phyloP scores from a whole-genome alignment of 2,329 filamentous ascomycete species.

The Pseudogymnoascus sp. region DNA sequence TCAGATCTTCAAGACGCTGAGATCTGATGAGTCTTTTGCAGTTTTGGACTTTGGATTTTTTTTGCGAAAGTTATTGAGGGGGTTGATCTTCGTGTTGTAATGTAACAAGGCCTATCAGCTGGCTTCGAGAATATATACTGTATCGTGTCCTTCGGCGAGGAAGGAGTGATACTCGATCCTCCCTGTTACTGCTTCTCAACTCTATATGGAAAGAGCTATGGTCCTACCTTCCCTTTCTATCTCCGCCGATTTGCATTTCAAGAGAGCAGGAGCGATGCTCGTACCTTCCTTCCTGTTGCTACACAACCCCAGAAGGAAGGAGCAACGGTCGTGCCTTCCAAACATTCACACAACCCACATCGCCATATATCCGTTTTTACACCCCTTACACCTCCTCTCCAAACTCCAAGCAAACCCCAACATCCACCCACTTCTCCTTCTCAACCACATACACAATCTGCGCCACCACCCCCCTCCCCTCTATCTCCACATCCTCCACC shows the following conservation, averaged over 20 bases:
- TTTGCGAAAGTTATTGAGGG: background rate
- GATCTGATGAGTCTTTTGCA: background rate
- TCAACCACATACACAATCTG: slow-evolving; percentile 19
- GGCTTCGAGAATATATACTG: background rate
- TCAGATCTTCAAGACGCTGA: background rate
- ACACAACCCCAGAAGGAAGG: background rate
- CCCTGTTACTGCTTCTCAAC: background rate
- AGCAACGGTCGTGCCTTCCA: background rate
- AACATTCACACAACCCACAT: background rate
- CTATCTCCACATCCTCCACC: slow-evolving; percentile 17
- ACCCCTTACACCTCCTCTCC: slow-evolving; percentile 27
- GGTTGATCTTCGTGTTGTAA: background rate
- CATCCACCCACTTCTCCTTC: slow-evolving; percentile 24
- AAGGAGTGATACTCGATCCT: background rate
- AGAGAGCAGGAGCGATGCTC: background rate
- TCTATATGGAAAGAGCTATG: background rate
- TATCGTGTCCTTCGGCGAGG: background rate
- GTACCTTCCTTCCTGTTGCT: background rate
- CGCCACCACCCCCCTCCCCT: slow-evolving; percentile 21
- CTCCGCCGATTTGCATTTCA: background rate
- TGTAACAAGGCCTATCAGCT: background rate
- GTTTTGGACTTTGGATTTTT: background rate
- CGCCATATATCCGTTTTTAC: too few relatives aligned
- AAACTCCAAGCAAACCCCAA: slow-evolving; percentile 25
- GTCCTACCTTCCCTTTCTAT: background rate